These are phyloP conservation scores for Hygrophorus pudorinus DNA, from an alignment of 768 basidiomycete genomes.

Conservation along the genomic window DNA sequence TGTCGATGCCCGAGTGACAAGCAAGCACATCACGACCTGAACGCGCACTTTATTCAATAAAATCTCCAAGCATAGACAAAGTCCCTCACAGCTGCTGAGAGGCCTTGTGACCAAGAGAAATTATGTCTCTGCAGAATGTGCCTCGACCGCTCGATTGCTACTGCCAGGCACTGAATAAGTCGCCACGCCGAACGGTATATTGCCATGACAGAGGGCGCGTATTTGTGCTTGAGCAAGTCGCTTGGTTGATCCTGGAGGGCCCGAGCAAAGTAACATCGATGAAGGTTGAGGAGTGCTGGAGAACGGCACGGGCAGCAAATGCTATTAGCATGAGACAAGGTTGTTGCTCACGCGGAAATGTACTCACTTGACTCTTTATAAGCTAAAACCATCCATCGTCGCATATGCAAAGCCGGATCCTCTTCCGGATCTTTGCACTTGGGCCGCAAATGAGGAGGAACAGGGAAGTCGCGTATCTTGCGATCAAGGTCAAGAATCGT, in stretches of 20 bases:
- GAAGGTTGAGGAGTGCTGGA: conserved; percentile 52
- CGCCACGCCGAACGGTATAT: conserved; percentile 67
- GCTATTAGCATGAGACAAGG: not conserved
- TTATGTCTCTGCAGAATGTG: conserved; percentile 34
- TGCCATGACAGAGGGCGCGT: conserved; percentile 60
- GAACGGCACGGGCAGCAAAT: not conserved
- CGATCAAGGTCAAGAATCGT: conserved; percentile 49
- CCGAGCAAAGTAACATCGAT: conserved; percentile 59
- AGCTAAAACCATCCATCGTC: conserved; percentile 33
- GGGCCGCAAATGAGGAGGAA: conserved; percentile 39
- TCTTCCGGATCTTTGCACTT: conserved; percentile 14
- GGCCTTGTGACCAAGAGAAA: conserved; percentile 54
- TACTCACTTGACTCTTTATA: conserved; percentile 40
- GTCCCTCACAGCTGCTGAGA: conserved; percentile 46
- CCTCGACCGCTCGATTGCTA: conserved; percentile 31
- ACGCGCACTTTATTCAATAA: not conserved
- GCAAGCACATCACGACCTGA: conserved; percentile 51
- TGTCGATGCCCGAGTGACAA: conserved; percentile 38
- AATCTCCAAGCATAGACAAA: no score
- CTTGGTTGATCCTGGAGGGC: conserved; percentile 49
- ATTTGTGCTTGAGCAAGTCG: conserved; percentile 51
- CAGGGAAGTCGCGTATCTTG: conserved; percentile 48
- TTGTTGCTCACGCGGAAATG: not conserved
- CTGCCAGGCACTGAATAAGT: conserved; percentile 37
- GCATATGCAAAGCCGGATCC: conserved; percentile 22